Percentiles rank a stretch among this genome's conserved stretches.
Conservation (phyloP, 192 early-diverging fungal species). For the Coemansia sp. region DNA sequence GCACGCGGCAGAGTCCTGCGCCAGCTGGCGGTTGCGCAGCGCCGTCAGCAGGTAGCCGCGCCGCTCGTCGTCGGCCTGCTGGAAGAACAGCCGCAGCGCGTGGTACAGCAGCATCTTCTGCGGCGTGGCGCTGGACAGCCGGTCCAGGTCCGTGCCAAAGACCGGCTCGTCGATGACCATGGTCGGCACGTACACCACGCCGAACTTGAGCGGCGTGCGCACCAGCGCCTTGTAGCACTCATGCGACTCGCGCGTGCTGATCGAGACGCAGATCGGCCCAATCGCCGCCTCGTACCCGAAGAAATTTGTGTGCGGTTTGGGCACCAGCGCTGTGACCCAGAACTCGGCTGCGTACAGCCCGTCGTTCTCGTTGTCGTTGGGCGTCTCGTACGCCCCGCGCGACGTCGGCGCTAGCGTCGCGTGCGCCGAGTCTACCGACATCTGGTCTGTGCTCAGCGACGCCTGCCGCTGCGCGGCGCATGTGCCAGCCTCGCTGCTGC, state of each 20-base stretch:
- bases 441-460: slow-evolving; percentile 6
- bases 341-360: slow-evolving; percentile 53
- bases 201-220: slow-evolving; percentile 53
- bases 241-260: slow-evolving; percentile 54
- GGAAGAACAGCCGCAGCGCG: slow-evolving; percentile 52
- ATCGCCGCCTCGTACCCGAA: slow-evolving; percentile 54
- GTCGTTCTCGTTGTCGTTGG: slow-evolving; percentile 57
- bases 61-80: slow-evolving; percentile 54
- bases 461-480: neutral
- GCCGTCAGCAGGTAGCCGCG: slow-evolving; percentile 44
- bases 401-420: slow-evolving; percentile 19
- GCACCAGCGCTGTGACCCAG: slow-evolving; percentile 57
- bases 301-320: slow-evolving; percentile 58
- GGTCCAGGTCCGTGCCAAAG: slow-evolving; percentile 53
- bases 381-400: slow-evolving; percentile 33
- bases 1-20: slow-evolving; percentile 9
- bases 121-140: slow-evolving; percentile 46
- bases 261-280: slow-evolving; percentile 55
- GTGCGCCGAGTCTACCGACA: slow-evolving; percentile 15
- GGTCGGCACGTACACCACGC: slow-evolving; percentile 50
- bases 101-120: slow-evolving; percentile 56
- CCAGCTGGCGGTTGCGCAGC: slow-evolving; percentile 41
- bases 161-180: slow-evolving; percentile 50
- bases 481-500: neutral
- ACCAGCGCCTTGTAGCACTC: slow-evolving; percentile 57